phyloP scores from a whole-genome alignment of 164 flowering plant species.

The Nymphaea thermarum region DNA sequence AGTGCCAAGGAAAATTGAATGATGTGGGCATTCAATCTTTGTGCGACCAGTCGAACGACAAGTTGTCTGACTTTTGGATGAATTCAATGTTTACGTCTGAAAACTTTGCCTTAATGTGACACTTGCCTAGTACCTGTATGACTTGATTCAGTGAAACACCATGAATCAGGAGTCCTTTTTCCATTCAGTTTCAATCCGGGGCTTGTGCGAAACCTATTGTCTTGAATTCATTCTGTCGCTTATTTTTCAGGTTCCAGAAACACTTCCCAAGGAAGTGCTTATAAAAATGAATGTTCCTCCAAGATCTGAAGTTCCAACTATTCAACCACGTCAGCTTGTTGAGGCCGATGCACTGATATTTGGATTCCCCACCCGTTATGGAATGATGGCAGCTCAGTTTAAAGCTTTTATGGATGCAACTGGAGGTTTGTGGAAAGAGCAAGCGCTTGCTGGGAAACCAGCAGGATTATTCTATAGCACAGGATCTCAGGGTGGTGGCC shows the following conservation, averaged over 20 bases:
- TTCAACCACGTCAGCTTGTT: conserved; percentile 66
- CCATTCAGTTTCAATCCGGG: too few species aligned
- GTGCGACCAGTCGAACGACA: background rate
- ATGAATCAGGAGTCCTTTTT: too few species aligned
- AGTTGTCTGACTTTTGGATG: conserved; percentile 1
- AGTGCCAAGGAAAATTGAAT: too few species aligned
- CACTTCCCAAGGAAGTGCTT: conserved; percentile 60
- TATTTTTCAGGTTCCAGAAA: conserved; percentile 63
- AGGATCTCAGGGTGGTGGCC: conserved; percentile 92
- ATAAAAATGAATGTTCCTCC: conserved; percentile 87
- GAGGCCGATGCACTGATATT: conserved; percentile 87
- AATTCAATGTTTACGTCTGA: too few species aligned
- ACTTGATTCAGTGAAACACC: too few species aligned
- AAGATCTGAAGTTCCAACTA: conserved; percentile 59
- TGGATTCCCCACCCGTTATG: conserved; percentile 89
- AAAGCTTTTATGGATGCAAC: conserved; percentile 85
- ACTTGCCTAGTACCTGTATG: too few species aligned
- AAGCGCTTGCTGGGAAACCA: conserved; percentile 81
- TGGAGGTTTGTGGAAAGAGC: conserved; percentile 78
- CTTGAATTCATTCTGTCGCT: background rate
- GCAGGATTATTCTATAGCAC: conserved; percentile 84
- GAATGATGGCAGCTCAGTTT: conserved; percentile 93
- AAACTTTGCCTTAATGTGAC: too few species aligned
- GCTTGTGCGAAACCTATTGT: too few species aligned
- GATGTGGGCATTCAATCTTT: too few species aligned